phyloP scores from a whole-genome alignment of 2,329 filamentous ascomycete genomes.

The Aspergillus pseudotamarii region DNA sequence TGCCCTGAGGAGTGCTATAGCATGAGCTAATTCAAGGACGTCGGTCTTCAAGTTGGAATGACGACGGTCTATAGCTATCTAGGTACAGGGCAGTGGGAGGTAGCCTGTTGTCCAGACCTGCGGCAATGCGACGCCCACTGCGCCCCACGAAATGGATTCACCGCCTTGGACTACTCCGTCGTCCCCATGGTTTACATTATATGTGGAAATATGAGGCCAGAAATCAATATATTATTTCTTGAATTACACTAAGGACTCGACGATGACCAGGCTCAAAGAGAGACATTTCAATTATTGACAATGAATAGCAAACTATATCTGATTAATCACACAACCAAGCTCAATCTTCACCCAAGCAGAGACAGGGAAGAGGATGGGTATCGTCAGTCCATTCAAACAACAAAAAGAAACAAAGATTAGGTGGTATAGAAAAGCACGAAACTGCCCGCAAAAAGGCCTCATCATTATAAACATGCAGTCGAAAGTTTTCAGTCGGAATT shows the following conservation, averaged over 20 bases:
- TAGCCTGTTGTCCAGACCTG: neutral
- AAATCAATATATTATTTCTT: neutral
- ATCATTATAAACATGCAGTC: neutral
- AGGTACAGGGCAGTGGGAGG: neutral
- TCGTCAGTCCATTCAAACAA: conserved; percentile 29
- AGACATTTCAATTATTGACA: neutral
- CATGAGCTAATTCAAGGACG: conserved; percentile 3
- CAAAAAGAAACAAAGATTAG: conserved; percentile 16
- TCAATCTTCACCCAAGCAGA: neutral
- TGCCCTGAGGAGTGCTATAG: conserved; percentile 11
- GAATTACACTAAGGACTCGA: neutral
- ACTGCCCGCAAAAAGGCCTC: neutral
- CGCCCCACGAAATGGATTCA: neutral
- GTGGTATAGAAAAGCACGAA: neutral
- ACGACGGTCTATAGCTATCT: neutral
- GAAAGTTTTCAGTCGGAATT: conserved; percentile 5
- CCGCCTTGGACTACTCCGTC: neutral
- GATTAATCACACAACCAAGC: neutral
- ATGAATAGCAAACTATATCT: neutral
- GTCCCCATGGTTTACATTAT: neutral
- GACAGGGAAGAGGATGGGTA: conserved; percentile 36
- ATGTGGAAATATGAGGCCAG: neutral
- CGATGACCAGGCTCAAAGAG: neutral
- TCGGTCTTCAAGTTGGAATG: neutral
- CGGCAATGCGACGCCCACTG: neutral